Conservation (phyloP, 2,329 filamentous ascomycete genomes). For the Trichoderma afroharzianum region DNA sequence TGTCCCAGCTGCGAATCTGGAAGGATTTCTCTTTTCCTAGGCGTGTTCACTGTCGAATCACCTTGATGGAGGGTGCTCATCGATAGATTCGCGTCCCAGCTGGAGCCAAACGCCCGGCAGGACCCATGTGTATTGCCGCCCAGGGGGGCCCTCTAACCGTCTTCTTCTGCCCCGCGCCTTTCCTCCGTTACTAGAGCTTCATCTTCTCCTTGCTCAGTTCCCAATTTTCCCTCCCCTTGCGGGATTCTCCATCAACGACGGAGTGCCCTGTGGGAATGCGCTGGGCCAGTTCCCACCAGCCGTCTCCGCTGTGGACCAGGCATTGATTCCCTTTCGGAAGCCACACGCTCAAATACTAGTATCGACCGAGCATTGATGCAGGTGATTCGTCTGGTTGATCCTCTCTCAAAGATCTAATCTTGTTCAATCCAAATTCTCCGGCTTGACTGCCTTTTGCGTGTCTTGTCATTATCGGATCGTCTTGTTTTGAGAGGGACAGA, state of each 20-base stretch:
- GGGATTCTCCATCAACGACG: constrained; percentile 13
- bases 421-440: constrained; percentile 10
- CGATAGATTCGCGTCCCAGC: constrained; percentile 17
- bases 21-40: not conserved
- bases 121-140: constrained; percentile 15
- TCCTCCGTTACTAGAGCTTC: constrained; percentile 15
- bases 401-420: constrained; percentile 16
- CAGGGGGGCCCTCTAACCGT: constrained; percentile 18
- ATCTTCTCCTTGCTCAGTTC: constrained; percentile 12
- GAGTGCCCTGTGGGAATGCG: constrained; percentile 12
- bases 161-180: constrained; percentile 18
- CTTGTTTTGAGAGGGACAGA: not conserved
- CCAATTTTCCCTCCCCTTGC: constrained; percentile 11
- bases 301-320: constrained; percentile 18
- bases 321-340: constrained; percentile 14
- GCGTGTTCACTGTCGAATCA: not conserved
- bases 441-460: constrained; percentile 4
- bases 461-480: not conserved
- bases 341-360: constrained; percentile 14
- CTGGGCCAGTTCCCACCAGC: constrained; percentile 17
- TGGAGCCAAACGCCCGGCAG: constrained; percentile 12
- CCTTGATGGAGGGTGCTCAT: constrained; percentile 2
- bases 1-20: not conserved
- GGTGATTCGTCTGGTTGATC: constrained; percentile 17
- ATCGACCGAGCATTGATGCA: constrained; percentile 16